Conservation (phyloP, 2,329 filamentous ascomycete species). For the Fusarium hostae region DNA sequence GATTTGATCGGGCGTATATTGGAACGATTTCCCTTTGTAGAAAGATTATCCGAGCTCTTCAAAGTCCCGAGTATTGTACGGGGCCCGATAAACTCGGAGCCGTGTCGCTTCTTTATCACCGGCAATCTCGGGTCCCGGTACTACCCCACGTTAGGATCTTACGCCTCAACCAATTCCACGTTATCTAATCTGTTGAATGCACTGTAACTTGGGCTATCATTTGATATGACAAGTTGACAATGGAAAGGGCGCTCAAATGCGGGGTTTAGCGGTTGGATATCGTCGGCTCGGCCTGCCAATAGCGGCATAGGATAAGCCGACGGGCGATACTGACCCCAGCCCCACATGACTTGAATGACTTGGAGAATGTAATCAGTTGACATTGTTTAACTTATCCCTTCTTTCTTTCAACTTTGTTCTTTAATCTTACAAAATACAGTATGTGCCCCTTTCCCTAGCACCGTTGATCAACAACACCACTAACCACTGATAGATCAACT, state of each 20-base stretch:
- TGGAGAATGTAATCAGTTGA: slow-evolving; percentile 2
- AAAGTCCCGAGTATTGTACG: neutral
- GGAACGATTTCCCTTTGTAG: neutral
- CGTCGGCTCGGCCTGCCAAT: slow-evolving; percentile 23
- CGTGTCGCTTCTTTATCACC: neutral
- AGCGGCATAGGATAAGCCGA: slow-evolving; percentile 18
- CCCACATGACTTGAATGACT: slow-evolving; percentile 11
- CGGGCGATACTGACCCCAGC: slow-evolving; percentile 6
- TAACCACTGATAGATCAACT: neutral
- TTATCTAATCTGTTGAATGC: neutral
- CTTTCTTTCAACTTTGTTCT: neutral
- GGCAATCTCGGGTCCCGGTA: neutral
- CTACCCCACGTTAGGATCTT: neutral
- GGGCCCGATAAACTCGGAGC: neutral
- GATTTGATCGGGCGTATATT: no score
- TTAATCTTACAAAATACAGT: neutral
- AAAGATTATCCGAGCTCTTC: neutral
- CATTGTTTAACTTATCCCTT: neutral
- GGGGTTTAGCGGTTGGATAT: slow-evolving; percentile 28
- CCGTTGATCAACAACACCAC: neutral
- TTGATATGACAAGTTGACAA: slow-evolving; percentile 17
- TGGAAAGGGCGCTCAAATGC: slow-evolving; percentile 21
- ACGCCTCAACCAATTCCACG: neutral
- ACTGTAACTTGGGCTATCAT: neutral
- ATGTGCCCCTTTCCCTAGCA: neutral